phyloP scores from a whole-genome alignment of 768 basidiomycete species.

The Pleurotus tuoliensis region DNA sequence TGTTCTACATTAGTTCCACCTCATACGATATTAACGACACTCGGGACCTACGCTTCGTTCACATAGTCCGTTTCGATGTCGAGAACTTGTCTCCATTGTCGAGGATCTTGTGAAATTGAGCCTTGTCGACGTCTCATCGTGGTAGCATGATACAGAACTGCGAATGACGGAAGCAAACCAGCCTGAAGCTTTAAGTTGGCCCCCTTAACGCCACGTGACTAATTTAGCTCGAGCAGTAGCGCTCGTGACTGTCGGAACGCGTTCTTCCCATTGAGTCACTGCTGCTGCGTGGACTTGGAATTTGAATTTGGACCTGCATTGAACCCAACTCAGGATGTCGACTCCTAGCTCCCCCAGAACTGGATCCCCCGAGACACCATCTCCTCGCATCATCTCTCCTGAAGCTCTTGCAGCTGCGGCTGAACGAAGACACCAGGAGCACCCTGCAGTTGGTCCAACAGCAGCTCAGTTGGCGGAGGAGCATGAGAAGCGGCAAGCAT shows the following conservation, averaged over 20 bases:
- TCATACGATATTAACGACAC: too few relatives aligned
- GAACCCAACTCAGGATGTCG: not conserved
- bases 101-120: not conserved
- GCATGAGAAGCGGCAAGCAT: conserved; percentile 65
- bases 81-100: not conserved
- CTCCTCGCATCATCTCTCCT: conserved; percentile 19
- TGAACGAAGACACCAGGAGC: conserved; percentile 35
- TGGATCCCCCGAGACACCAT: not conserved
- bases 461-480: conserved; percentile 42
- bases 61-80: conserved; percentile 53
- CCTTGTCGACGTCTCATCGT: not conserved
- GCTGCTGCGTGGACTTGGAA: not conserved
- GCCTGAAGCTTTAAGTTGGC: too few relatives aligned
- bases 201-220: too few relatives aligned
- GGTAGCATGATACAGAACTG: not conserved
- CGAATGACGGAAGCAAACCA: not conserved
- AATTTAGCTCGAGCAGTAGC: too few relatives aligned
- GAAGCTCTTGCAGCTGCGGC: conserved; percentile 41
- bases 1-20: too few relatives aligned
- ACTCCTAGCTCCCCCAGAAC: not conserved
- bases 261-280: not conserved
- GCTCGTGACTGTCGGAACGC: not conserved
- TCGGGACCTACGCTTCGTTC: conserved; percentile 54
- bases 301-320: not conserved
- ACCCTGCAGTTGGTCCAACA: conserved; percentile 25